Base-by-base conservation (phyloP, 768 basidiomycete genomes). In the Obba rivulosa region DNA sequence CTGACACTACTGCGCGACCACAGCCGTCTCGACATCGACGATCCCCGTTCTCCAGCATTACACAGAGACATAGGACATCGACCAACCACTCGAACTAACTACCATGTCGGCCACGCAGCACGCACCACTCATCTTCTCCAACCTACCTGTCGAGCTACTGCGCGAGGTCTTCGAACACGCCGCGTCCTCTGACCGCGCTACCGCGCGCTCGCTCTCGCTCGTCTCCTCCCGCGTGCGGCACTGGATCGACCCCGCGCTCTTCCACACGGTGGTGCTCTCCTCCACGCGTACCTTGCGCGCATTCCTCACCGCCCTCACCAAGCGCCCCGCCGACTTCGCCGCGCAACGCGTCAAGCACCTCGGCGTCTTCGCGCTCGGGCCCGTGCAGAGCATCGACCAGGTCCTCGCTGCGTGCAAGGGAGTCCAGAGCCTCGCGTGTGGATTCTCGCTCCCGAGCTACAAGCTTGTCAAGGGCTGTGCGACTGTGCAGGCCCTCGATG, bases 121-220 rank as follows among this genome's bases (percentile, higher is more conserved):
- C 11, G 41, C 45, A 10, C 54, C 56, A 18, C 53, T 51, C 43
- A 42, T 56, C 13, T 62, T 59, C 46, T 50, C 58, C 39, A 44
- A 54, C 40, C 53, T 71, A 21, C 71, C 69, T 5, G 41, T 56
- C 40, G 70, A 72, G 49, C 58, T 71, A 38, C 39, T 72, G 16
- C 62, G 65, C 20, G 57, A 62, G 43, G 56, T 73, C 48, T 53
- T 72, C 57, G 65, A 67, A 41, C 61, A 66, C 43, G 70, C 69
- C 25, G 69, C 71, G 13, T 43, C 35, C 34, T 44, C 50, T 14
- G 58, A 60, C 45, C 55, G 38, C 16, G 48, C 56, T 17, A 63
- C 69, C 22, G 63, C 66, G 9, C 61, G 66, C 24, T 34, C 62
- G 23, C 57, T 71, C 45, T 62, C 66, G 8, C 66, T 66, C 43